phyloP scores from a whole-genome alignment of 176 grass and related monocot species.

The Triticum urartu region DNA sequence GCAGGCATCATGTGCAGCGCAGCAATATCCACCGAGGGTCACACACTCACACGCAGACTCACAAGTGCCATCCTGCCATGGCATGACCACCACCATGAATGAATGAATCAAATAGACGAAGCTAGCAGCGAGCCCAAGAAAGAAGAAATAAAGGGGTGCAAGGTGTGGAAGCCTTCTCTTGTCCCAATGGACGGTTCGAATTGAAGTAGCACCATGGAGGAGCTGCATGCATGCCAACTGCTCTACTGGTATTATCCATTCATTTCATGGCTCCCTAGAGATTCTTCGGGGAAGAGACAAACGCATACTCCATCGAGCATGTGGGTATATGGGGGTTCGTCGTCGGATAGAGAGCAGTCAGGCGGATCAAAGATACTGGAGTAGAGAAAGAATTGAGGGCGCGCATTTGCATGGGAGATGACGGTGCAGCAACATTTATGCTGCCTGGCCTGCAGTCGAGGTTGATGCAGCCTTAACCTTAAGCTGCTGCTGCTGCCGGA shows the following conservation, averaged over 20 bases:
- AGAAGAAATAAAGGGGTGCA: not conserved
- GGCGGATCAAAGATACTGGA: not conserved
- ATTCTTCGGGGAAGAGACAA: constrained; percentile 18
- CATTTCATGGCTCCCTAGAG: not conserved
- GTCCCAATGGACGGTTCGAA: not conserved
- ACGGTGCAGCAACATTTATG: not conserved
- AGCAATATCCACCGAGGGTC: not conserved
- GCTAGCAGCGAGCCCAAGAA: not conserved
- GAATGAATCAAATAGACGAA: not conserved
- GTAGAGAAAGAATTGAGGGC: not conserved
- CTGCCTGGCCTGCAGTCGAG: no score
- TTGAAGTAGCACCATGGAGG: not conserved
- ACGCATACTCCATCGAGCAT: not conserved
- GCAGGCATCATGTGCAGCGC: constrained; percentile 25
- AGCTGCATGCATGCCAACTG: not conserved
- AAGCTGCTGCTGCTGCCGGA: no score
- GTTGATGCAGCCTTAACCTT: no score
- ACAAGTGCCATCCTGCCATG: not conserved
- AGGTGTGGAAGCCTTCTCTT: constrained; percentile 1
- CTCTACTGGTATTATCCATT: no score
- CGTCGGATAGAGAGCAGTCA: not conserved
- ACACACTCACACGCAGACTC: not conserved
- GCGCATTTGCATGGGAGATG: not conserved
- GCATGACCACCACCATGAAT: not conserved
- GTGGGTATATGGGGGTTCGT: not conserved